Evolutionary conservation across 331 rosid genomes (phyloP), one percentile per base, ranked within the genome.

Genomic region (Rosa hybrid): DNA sequence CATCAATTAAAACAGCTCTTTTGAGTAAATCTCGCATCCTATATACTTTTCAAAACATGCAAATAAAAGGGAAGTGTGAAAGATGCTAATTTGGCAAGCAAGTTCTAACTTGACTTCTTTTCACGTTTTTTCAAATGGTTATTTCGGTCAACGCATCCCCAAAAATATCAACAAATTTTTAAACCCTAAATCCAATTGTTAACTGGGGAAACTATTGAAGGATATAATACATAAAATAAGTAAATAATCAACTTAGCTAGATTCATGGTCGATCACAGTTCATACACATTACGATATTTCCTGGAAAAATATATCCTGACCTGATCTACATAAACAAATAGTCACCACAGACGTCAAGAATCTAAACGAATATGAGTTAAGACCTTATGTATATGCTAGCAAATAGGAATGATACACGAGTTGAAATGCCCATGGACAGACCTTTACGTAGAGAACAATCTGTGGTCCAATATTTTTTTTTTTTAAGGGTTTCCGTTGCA

Each of bases 81-180:
- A 23, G 18, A 20, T 7, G 56, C 25, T 21, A 34, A 45, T 3
- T 59, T 17, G 8, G 62, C 34, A 62, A 62, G 72, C 21, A 62
- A 76, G 80, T 76, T 45, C 72, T 63, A 27, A 62, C 38, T 30
- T 27, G 16, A 62, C 41, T 76, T 76, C 80, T 62, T 25, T 38
- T 72, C 30, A 30, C 9, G 18, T 0, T 16, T 23, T 46, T 45
- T 41, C 56, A 14, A 75, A 39, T 74, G 77, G 39, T 18, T 34
- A 1, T 72, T 34, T 75, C 14, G 41, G 53, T n/a, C 78, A 74
- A 74, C 78, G 8, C 11, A 17, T 45, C 27, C 18, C 34, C 11
- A 50, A 16, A 10, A 25, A 25, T 50, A 41, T 72, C 44, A 27
- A 2, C 62, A 18, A 56, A 56, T 6, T 56, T 56, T 20, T 56